A percentile compares a stretch with the other conserved stretches of the same genome.
phyloP scores from a whole-genome alignment of 2,329 filamentous ascomycete species.

The Fusarium keratoplasticum region DNA sequence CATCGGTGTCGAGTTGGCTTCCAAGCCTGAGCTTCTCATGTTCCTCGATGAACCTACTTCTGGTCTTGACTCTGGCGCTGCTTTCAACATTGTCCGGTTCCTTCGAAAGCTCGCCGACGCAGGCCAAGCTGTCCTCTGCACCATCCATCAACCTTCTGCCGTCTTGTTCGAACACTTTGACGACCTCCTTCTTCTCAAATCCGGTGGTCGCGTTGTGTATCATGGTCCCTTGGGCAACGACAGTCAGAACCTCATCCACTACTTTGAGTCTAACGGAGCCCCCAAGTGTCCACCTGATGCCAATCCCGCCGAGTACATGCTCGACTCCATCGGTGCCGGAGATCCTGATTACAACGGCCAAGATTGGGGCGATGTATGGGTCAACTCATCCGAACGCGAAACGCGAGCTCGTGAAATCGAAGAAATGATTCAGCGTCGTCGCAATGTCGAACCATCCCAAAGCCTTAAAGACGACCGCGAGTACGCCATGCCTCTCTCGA shows the following conservation, averaged over 20 bases:
- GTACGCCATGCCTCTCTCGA: slow-evolving; percentile 69
- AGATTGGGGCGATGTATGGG: slow-evolving; percentile 74
- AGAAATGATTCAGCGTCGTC: slow-evolving; percentile 60
- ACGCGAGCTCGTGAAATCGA: slow-evolving; percentile 63
- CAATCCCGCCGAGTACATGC: slow-evolving; percentile 67
- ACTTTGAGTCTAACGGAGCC: slow-evolving; percentile 64
- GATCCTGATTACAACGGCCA: slow-evolving; percentile 69
- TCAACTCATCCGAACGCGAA: slow-evolving; percentile 60
- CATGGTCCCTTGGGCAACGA: slow-evolving; percentile 66
- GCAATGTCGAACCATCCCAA: slow-evolving; percentile 50
- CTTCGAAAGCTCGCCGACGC: slow-evolving; percentile 70
- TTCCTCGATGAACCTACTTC: slow-evolving; percentile 74
- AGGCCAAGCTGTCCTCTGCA: slow-evolving; percentile 70
- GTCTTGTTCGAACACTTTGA: slow-evolving; percentile 69
- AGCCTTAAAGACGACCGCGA: slow-evolving; percentile 65
- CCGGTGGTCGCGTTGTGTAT: slow-evolving; percentile 65
- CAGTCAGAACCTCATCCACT: slow-evolving; percentile 59
- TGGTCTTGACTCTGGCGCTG: slow-evolving; percentile 68
- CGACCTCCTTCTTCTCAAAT: slow-evolving; percentile 64
- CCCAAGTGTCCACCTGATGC: slow-evolving; percentile 58
- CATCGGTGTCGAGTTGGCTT: slow-evolving; percentile 67
- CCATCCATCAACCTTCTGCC: slow-evolving; percentile 70
- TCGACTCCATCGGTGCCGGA: slow-evolving; percentile 70
- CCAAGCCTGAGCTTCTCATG: slow-evolving; percentile 69
- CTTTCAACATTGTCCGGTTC: slow-evolving; percentile 72